Conservation (phyloP, 768 basidiomycete genomes). For the Cubamyces sp. region DNA sequence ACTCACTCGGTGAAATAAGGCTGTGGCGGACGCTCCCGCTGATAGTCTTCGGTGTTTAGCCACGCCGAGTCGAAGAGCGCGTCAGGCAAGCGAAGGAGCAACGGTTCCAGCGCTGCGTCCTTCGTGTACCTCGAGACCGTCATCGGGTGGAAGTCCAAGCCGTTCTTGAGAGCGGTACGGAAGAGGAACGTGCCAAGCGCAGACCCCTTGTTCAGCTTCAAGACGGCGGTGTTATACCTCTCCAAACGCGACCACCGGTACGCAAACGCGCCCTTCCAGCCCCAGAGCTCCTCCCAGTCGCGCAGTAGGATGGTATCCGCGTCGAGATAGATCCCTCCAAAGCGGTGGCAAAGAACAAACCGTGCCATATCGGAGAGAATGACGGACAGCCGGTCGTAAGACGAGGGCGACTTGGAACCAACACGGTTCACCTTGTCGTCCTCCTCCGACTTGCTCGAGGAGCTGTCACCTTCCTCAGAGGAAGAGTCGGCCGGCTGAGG, state of each 20-base stretch:
- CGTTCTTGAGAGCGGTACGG: slow-evolving; percentile 91
- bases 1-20: slow-evolving; percentile 87
- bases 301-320: slow-evolving; percentile 95
- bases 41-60: slow-evolving; percentile 92
- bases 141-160: slow-evolving; percentile 97
- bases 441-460: slow-evolving; percentile 31
- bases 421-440: slow-evolving; percentile 76
- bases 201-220: slow-evolving; percentile 90
- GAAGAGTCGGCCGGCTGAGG: slow-evolving; percentile 46
- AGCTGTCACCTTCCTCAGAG: slow-evolving; percentile 7
- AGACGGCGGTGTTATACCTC: slow-evolving; percentile 95
- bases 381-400: slow-evolving; percentile 91
- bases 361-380: slow-evolving; percentile 97
- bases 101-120: slow-evolving; percentile 82
- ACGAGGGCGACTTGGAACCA: slow-evolving; percentile 84
- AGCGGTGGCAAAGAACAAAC: slow-evolving; percentile 95
- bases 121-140: slow-evolving; percentile 88
- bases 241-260: slow-evolving; percentile 94
- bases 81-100: slow-evolving; percentile 89
- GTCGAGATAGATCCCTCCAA: slow-evolving; percentile 95
- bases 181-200: slow-evolving; percentile 94
- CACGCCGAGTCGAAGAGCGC: slow-evolving; percentile 97
- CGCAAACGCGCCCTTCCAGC: slow-evolving; percentile 95
- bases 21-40: slow-evolving; percentile 90
- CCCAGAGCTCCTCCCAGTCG: slow-evolving; percentile 99